Base-by-base conservation (phyloP, 495 filamentous ascomycete species). In the Polyplosphaeria fusca region DNA sequence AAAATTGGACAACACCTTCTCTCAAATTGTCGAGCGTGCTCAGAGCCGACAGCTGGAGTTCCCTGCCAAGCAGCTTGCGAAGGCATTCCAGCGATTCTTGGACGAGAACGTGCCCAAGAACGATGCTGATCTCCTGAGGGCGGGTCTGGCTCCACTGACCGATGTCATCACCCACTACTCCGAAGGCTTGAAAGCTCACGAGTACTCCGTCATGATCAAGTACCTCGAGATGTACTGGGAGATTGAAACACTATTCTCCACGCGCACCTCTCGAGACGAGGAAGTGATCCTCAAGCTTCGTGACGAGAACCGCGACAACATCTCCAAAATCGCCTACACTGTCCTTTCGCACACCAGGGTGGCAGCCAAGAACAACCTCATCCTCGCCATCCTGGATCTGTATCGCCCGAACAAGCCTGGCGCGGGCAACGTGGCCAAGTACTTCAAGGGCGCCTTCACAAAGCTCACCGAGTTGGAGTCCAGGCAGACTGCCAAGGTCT, bases 321-420 rank as follows among this genome's bases (percentile, higher is more conserved):
- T 92, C 55, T 60, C 76, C 48, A 84, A 84, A 67, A 88, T 96
- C 52, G 83, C 96, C 38, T 82, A 91, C 61, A 91, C 80, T 23
- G 92, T 95, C 18, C 83, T 97, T 23, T 97, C 94, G 16, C 93
- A 98, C 73, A 95, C 89, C 71, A 84, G 86, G 47, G 86, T 94
- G 41, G 86, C 83, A 35, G 84, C 91, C 20, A 98, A 98, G 83
- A 96, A 95, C 74, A 93, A 95, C 69, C 78, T 98, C 20, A 78
- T 97, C 47, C 75, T 96, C 30, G 90, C 93, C 27, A 93, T 97
- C 46, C 76, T 98, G 23, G 89, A 95, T 1, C 86, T 93, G 72
- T 98, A 97, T 73, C 84, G 87, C 19, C 93, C 93, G 16, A 97
- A 96, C 75, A 93, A 88, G 74, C 91, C 94, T 30, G 82, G 88